phyloP scores from a whole-genome alignment of 352 stramenopile genomes.

The Blastocystis sp. region DNA sequence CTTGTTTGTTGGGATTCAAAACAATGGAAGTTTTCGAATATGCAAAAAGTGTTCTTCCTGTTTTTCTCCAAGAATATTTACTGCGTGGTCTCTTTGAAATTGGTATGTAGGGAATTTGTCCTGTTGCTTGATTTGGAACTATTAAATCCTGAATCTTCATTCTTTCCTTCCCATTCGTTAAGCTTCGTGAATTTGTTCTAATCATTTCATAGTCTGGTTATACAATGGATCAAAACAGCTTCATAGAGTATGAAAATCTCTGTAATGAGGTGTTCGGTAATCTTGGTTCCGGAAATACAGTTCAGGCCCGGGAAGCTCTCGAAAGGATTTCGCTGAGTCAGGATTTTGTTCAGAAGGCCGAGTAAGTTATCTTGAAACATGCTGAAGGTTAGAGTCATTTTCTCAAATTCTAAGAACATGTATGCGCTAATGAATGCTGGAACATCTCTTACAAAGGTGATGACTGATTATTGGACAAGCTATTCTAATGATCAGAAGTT shows the following conservation, averaged over 20 bases:
- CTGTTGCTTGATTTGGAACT: neutral
- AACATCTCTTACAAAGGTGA: slow-evolving; percentile 57
- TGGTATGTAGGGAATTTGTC: neutral
- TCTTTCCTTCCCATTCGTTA: neutral
- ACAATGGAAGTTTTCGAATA: neutral
- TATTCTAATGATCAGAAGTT: slow-evolving; percentile 56
- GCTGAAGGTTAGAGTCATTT: slow-evolving; percentile 32
- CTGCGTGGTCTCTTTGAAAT: neutral
- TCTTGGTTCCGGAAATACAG: slow-evolving; percentile 12
- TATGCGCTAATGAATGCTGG: slow-evolving; percentile 38
- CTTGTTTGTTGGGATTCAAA: slow-evolving; percentile 7
- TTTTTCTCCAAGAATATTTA: neutral
- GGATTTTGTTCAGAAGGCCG: slow-evolving; percentile 51
- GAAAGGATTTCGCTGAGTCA: slow-evolving; percentile 43
- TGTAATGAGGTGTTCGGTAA: slow-evolving; percentile 61
- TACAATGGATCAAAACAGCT: slow-evolving; percentile 58
- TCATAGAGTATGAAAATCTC: slow-evolving; percentile 56
- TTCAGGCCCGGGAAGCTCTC: slow-evolving; percentile 19
- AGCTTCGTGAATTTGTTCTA: neutral
- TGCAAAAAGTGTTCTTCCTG: slow-evolving; percentile 18
- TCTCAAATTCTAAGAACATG: slow-evolving; percentile 66
- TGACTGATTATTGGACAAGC: slow-evolving; percentile 67
- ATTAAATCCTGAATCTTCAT: neutral
- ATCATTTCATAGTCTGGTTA: neutral
- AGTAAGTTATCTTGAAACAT: neutral